Base-by-base conservation (phyloP, 2,329 filamentous ascomycete species). In the Grosmannia penicillata region DNA sequence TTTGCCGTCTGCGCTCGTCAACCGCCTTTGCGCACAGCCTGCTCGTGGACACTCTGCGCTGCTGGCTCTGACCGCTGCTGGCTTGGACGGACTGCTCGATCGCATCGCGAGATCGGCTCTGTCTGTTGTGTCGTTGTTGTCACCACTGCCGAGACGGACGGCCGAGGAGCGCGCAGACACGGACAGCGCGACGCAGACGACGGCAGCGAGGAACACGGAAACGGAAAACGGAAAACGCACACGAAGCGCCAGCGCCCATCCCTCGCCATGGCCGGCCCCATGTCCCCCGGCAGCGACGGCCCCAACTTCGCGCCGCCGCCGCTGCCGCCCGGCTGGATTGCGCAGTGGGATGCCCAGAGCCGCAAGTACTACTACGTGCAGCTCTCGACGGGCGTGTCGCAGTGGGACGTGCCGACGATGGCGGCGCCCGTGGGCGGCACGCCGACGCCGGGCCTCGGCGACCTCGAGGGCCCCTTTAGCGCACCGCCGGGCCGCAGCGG, bases 311-410 rank as follows among this genome's bases (percentile, higher is more conserved):
- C 62, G 46, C 75, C 75, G 46, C 75, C 75, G 34, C 60, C 63
- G 33, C 65, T 79, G 37, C 75, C 75, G 36, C 59, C 71, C 11
- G 75, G 75, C 50, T 80, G 75, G 75, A 79, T 78, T 51, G 73
- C 75, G 42, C 75, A 80, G 59, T 80, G 75, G 75, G 75, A 80
- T 52, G 70, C 67, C 45, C 53, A 64, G 40, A 73, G 66, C 55
- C 70, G 64, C 54, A 78, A 78, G 55, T 80, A 79, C 54, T 80
- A 80, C 56, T 80, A 73, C 54, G 78, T 83, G 36, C 77, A 82
- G 56, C 70, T 83, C 39, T 76, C 75, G 38, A 82, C 78, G 8
- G 78, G 78, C 34, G 65, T 72, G 27, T 81, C 78, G 45, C 78
- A 82, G 57, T 83, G 79, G 78, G 78, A 82, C n/a, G 67, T 70